Base-by-base conservation (phyloP, 208 protist genomes). In the Entamoeba dispar region DNA sequence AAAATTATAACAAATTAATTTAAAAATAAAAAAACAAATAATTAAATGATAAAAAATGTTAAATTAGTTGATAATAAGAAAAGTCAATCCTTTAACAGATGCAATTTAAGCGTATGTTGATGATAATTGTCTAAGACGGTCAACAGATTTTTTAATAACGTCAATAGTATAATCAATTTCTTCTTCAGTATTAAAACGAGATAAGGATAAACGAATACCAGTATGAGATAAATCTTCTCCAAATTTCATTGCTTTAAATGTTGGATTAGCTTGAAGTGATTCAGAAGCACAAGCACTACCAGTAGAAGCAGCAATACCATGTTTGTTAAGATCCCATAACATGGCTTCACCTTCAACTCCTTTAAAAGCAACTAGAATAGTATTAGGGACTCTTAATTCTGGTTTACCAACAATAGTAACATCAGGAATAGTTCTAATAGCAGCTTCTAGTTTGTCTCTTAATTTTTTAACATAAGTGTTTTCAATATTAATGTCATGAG, bases 271-370 rank as follows among this genome's bases (percentile, higher is more conserved):
- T 96, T 99, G 98, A 31, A 99, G 95, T 7, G 98, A 99, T 49
- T 98, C 98, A 90, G 97, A 98, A 14, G 98, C 99, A 96, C 98
- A 99, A 0, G 98, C 98, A 93, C 96, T 98, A n/a, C 98, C 98
- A 92, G 97, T 98, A 8, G 97, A 98, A 34, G 96, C 92, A 47
- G 95, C 95, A 34, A 96, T 92, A 49, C 93, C 55, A 95, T 99
- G 98, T 69, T 69, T 69, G 5, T 69, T 69, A 94, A 99, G 97
- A 0, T 97, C 98, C 98, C 99, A 99, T 52, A 99, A 96, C 55
- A 99, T 94, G 55, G 96, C 97, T 95, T 99, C 98, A 52, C 99
- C 99, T 96, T 99, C 99, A 8, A 99, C 98, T 93, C 97, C 99
- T 0, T 97, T 96, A 95, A 99, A 99, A 50, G 97, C 69, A 99